These are phyloP conservation scores for Carex kokanica DNA, from an alignment of 176 grass and related monocot genomes.

Conservation along the genomic window DNA sequence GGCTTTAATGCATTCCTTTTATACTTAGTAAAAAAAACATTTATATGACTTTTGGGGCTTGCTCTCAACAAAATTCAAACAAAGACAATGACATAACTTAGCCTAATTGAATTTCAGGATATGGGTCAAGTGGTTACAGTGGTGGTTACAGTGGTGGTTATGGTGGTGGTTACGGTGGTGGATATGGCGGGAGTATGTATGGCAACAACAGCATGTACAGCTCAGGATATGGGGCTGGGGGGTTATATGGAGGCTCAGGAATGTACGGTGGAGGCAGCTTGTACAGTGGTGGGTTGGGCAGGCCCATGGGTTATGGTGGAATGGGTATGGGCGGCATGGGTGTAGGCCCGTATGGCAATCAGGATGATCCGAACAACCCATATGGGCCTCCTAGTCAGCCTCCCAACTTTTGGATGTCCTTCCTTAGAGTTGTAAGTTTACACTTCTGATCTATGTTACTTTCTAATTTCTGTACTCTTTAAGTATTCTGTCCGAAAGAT, in stretches of 20 bases:
- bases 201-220: slow-evolving; percentile 61
- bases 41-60: neutral
- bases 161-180: slow-evolving; percentile 41
- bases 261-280: slow-evolving; percentile 74
- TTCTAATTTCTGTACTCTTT: neutral
- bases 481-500: neutral
- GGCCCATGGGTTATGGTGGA: slow-evolving; percentile 57
- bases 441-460: neutral
- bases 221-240: slow-evolving; percentile 48
- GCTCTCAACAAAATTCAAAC: slow-evolving; percentile 6
- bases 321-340: slow-evolving; percentile 48
- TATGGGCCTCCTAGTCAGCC: slow-evolving; percentile 65
- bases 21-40: neutral
- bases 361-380: slow-evolving; percentile 50
- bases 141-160: slow-evolving; percentile 44
- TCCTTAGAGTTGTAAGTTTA: slow-evolving; percentile 65
- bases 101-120: slow-evolving; percentile 41
- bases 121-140: slow-evolving; percentile 45
- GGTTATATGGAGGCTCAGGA: slow-evolving; percentile 43
- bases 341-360: slow-evolving; percentile 76
- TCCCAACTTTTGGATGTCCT: slow-evolving; percentile 79
- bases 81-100: neutral
- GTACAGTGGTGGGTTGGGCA: slow-evolving; percentile 50
- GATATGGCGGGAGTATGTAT: slow-evolving; percentile 41
- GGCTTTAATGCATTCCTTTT: neutral